A percentile compares a stretch with the other conserved stretches of the same genome.
These are phyloP conservation scores for Ottelia alismoides DNA, from an alignment of 106 monocot species.

Conservation along the genomic window DNA sequence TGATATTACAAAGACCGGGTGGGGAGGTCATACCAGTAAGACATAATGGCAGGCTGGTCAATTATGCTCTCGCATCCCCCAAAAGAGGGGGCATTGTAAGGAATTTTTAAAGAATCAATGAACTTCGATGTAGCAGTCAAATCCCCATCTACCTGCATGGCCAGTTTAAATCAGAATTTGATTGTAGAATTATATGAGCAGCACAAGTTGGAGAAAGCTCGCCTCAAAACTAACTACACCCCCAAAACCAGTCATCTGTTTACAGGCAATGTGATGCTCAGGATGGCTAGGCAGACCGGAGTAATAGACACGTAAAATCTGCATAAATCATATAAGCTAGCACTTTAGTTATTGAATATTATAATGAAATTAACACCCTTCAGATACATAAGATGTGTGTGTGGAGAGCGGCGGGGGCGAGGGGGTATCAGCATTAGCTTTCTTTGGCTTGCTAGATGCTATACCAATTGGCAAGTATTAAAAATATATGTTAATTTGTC, in stretches of 20 bases:
- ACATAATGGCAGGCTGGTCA: constrained; percentile 78
- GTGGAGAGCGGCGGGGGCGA: too few species aligned
- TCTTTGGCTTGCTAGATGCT: too few species aligned
- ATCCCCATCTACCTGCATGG: constrained; percentile 47
- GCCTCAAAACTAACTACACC: constrained; percentile 87
- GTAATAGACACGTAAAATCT: constrained; percentile 82
- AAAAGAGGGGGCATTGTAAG: constrained; percentile 73
- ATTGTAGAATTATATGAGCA: too few species aligned
- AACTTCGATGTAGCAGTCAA: constrained; percentile 38
- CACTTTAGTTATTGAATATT: too few species aligned
- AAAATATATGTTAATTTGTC: too few species aligned
- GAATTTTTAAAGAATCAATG: constrained; percentile 62
- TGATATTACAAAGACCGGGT: too few species aligned
- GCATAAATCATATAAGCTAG: too few species aligned
- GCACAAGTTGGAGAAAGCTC: too few species aligned
- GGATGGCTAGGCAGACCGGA: constrained; percentile 68
- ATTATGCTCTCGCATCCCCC: constrained; percentile 80
- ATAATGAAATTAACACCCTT: too few species aligned
- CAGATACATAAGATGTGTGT: too few species aligned
- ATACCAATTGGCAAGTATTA: too few species aligned
- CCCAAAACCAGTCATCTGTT: constrained; percentile 77
- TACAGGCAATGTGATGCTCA: constrained; percentile 70
- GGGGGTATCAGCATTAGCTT: too few species aligned
- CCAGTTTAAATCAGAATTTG: neutral
- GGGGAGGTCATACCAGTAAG: constrained; percentile 40